Evolutionary conservation across 23 red algal genomes (phyloP).

Genomic region (Agarophyton chilense): DNA sequence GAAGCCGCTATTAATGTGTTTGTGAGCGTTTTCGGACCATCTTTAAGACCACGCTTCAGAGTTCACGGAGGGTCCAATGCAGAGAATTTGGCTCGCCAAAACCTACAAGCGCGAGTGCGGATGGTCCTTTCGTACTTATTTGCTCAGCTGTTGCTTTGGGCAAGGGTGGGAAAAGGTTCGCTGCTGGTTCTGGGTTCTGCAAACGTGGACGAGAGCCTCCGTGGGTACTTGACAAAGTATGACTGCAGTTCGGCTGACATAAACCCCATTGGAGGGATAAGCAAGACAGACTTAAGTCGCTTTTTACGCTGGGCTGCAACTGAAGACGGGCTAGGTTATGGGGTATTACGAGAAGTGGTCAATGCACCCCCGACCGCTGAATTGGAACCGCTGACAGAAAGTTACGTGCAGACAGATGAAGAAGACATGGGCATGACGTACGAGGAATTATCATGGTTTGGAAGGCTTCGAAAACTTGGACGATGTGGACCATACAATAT

Average conservation of each 20-base stretch:
- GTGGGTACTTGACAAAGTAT: constrained; percentile 99
- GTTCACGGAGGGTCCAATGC: constrained; percentile 76
- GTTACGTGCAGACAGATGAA: constrained; percentile 96
- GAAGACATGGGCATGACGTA: constrained; percentile 99
- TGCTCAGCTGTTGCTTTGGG: constrained; percentile 89
- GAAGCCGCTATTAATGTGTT: constrained; percentile 72
- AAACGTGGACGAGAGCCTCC: constrained; percentile 95
- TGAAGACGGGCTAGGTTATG: constrained; percentile 76
- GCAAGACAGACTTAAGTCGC: constrained; percentile 80
- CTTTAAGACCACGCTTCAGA: constrained; percentile 67
- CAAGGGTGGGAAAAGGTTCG: constrained; percentile 53
- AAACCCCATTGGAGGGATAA: constrained; percentile 98
- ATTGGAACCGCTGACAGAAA: constrained; percentile 84
- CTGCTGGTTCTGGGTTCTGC: constrained; percentile 95
- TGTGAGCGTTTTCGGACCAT: constrained; percentile 62
- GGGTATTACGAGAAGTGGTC: constrained; percentile 68
- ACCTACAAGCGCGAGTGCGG: constrained; percentile 90
- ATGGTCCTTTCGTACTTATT: constrained; percentile 97
- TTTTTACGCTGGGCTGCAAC: constrained; percentile 88
- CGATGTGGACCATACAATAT: constrained; percentile 92
- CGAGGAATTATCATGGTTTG: constrained; percentile 88
- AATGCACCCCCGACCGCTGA: constrained; percentile 96
- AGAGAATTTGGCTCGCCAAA: constrained; percentile 95
- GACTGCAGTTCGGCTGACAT: constrained; percentile 96
- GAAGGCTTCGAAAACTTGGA: constrained; percentile 82